Base-by-base conservation (phyloP, 768 basidiomycete species). In the Hygrophorus russula region DNA sequence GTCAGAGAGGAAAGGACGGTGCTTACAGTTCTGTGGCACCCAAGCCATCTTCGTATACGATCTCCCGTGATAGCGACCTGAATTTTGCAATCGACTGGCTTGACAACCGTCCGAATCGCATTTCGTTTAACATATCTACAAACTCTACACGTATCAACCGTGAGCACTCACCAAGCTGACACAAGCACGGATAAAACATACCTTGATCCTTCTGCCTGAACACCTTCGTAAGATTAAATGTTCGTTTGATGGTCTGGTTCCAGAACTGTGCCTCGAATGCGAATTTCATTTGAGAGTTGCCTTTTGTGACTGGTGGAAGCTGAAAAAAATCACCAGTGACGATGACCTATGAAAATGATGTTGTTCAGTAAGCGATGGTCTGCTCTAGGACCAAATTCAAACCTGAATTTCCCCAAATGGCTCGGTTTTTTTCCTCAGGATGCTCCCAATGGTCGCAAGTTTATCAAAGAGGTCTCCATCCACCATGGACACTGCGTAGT, bases 281-380 rank as follows among this genome's bases (percentile, higher is more conserved):
- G 53, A 97, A 98, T 54, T 81, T 89, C 34, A 86, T 76, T 41
- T 61, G 49, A 0, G 57, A 57, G n/a, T 56, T 55, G 18, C 72
- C 68, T 58, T 81, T 92, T 5, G 69, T 68, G 0, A 98, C 92
- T 2, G 96, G 96, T 0, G 96, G 96, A 4, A 99, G 74, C 59
- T 99, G 94, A 66, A 98, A 97, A 66, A 98, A 98, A 57, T 99
- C 96, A 6, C 96, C 96, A 1, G 92, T 94, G 17, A 97, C 81
- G 47, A 98, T 70, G 32, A 97, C 63, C 86, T 91, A 56, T 5
- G 41, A 14, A 37, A 35, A 36, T 43, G 18, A 38, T 15, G 15
- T 34, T 34, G 32, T 24, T 10, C 24, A 31, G 14, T 18, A 48
- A 9, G 29, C 0, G 18, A 10, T 6, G n/a, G 19, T 19, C 12